phyloP scores from a whole-genome alignment of 2,329 filamentous ascomycete genomes.

The Penicillium sp. region DNA sequence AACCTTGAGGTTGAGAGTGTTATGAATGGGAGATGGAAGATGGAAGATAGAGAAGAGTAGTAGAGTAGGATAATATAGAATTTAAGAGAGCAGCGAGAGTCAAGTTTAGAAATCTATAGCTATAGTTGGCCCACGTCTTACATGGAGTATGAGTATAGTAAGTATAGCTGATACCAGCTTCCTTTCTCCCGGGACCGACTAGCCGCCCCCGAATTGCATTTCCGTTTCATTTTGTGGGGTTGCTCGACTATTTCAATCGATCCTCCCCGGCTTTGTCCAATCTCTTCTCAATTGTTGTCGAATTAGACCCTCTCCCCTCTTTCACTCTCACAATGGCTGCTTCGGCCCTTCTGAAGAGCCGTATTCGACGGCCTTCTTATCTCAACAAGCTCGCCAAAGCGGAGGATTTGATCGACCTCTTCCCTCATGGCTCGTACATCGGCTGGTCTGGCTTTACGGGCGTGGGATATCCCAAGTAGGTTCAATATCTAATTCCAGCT shows the following conservation, averaged over 20 bases:
- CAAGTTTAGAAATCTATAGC: slow-evolving; percentile 2
- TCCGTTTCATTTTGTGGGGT: slow-evolving; percentile 16
- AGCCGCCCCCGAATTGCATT: neutral
- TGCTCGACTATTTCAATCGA: slow-evolving; percentile 6
- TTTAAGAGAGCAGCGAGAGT: no score
- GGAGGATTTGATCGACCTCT: slow-evolving; percentile 78
- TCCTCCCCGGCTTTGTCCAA: slow-evolving; percentile 11
- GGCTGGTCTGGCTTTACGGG: slow-evolving; percentile 93
- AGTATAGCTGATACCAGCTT: slow-evolving; percentile 6
- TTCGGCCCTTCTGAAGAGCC: slow-evolving; percentile 75
- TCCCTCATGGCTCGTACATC: slow-evolving; percentile 83
- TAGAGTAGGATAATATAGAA: neutral
- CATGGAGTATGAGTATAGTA: no score
- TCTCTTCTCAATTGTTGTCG: slow-evolving; percentile 2
- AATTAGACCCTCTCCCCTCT: slow-evolving; percentile 20
- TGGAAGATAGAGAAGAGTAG: neutral
- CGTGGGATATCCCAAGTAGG: slow-evolving; percentile 84
- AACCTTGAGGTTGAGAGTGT: no score
- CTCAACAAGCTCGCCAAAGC: slow-evolving; percentile 79
- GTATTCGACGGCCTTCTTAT: slow-evolving; percentile 75
- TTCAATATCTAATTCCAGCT: neutral
- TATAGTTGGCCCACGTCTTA: no score
- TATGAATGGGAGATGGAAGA: neutral
- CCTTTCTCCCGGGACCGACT: slow-evolving; percentile 17
- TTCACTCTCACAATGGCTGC: slow-evolving; percentile 53